Evolutionary conservation across 2,329 filamentous ascomycete genomes (phyloP), one percentile per base, ranked within the genome.

Genomic region (Nigrograna mackinnonii): DNA sequence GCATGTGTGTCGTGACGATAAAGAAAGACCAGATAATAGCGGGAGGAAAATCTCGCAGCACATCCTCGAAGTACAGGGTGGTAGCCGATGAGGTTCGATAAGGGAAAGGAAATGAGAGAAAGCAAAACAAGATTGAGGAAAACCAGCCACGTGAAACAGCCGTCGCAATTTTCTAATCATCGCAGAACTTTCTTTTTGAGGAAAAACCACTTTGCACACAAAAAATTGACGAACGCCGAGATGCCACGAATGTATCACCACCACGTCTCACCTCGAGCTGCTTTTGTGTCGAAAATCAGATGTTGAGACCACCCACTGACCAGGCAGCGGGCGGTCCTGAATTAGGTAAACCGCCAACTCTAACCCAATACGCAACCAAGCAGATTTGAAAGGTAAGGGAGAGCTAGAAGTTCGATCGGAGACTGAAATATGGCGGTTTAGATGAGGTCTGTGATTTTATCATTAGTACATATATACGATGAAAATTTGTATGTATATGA

Each of bases 141-240:
- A 63, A 62, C 60, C 57, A 57, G 55, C 26, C 13, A 46, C 12
- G 31, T 28, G 24, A 28, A 38, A 51, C 50, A 44, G 36, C 51
- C 52, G 57, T 54, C 62, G 58, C 55, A 60, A 47, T 37, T 22
- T 13, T 36, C 24, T 28, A 14, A 28, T 28, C 24, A 28, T 14
- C 24, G 24, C 24, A 52, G 51, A 58, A 52, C 55, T 60, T 58
- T 59, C 60, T 61, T 66, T 62, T 60, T 54, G 54, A 58, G 54
- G 51, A 56, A 52, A 62, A 67, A 62, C 58, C 59, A 65, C 58
- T 61, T 67, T 61, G 64, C 58, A 67, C 55, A 67, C 58, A 61
- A 62, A 60, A 66, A 57, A 48, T 37, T 26, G 57, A 66, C 57
- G 54, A 69, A 70, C 67, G 67, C 67, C 67, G 59, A 66, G 60